phyloP scores from a whole-genome alignment of 805 yeast species.

The Teunomyces tritomae region DNA sequence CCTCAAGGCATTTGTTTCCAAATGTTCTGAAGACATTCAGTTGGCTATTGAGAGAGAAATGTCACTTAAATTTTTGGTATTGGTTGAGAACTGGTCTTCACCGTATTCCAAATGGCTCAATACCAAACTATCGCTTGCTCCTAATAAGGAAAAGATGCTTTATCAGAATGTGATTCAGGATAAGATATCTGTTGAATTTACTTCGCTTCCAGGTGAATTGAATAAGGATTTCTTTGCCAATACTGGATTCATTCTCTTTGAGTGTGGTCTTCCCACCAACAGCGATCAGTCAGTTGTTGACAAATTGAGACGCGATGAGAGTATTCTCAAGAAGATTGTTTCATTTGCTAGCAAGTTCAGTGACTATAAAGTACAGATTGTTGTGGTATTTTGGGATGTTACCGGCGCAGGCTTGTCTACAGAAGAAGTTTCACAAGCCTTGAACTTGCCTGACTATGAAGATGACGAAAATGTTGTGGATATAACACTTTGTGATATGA shows the following conservation, averaged over 20 bases:
- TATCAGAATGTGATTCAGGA: slow-evolving; percentile 25
- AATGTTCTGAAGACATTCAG: slow-evolving; percentile 26
- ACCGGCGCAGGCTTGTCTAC: slow-evolving; percentile 14
- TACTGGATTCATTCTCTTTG: slow-evolving; percentile 47
- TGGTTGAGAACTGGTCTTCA: slow-evolving; percentile 49
- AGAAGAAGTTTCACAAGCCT: slow-evolving; percentile 13
- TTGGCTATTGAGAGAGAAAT: slow-evolving; percentile 18
- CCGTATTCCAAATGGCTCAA: slow-evolving; percentile 51
- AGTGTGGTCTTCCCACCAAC: slow-evolving; percentile 41
- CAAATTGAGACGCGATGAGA: slow-evolving; percentile 38
- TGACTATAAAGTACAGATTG: slow-evolving; percentile 36
- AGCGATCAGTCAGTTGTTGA: slow-evolving; percentile 17
- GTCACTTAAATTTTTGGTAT: slow-evolving; percentile 36
- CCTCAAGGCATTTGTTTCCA: slow-evolving; percentile 30
- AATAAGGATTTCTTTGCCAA: slow-evolving; percentile 37
- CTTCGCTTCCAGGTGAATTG: slow-evolving; percentile 41
- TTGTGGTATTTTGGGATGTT: slow-evolving; percentile 44
- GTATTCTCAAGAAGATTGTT: slow-evolving; percentile 32
- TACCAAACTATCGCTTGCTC: slow-evolving; percentile 39
- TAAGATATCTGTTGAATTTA: slow-evolving; percentile 30
- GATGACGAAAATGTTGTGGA: slow-evolving; percentile 15
- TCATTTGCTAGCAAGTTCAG: slow-evolving; percentile 34
- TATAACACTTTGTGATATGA: slow-evolving; percentile 35
- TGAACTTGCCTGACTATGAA: slow-evolving; percentile 13
- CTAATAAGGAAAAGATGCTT: slow-evolving; percentile 23